These are phyloP conservation scores for Polytrichum formosum DNA, from an alignment of 225 moss, liverwort and hornwort species.

Conservation along the genomic window DNA sequence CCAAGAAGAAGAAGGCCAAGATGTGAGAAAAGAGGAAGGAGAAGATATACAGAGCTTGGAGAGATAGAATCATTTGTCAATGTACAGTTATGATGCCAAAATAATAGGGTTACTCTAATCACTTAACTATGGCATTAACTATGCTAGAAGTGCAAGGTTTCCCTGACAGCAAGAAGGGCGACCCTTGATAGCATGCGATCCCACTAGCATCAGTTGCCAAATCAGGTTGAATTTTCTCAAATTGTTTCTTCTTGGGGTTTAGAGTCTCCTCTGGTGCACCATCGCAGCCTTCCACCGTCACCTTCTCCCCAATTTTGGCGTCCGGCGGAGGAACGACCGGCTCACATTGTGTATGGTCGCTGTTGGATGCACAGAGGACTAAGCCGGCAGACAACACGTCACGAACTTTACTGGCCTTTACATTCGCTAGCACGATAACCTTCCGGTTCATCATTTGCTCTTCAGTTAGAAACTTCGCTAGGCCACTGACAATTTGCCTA, in stretches of 20 bases:
- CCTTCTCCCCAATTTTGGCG: slow-evolving; percentile 76
- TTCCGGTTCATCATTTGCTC: slow-evolving; percentile 80
- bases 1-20: neutral
- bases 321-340: slow-evolving; percentile 70
- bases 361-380: slow-evolving; percentile 85
- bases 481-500: slow-evolving; percentile 84
- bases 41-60: slow-evolving; percentile 2
- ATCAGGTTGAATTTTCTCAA: slow-evolving; percentile 90
- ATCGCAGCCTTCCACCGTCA: slow-evolving; percentile 69
- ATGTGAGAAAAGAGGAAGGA: neutral
- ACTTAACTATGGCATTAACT: slow-evolving; percentile 73
- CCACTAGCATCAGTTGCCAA: slow-evolving; percentile 64
- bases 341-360: slow-evolving; percentile 87
- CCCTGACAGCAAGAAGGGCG: slow-evolving; percentile 61
- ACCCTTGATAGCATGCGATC: slow-evolving; percentile 71
- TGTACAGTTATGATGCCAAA: slow-evolving; percentile 29
- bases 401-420: slow-evolving; percentile 84
- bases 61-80: slow-evolving; percentile 18
- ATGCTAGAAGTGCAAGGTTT: slow-evolving; percentile 77
- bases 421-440: slow-evolving; percentile 83
- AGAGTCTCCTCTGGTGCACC: slow-evolving; percentile 76
- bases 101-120: slow-evolving; percentile 9
- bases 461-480: slow-evolving; percentile 81
- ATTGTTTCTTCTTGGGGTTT: slow-evolving; percentile 96
- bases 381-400: slow-evolving; percentile 82